Percentiles rank a stretch among this genome's conserved stretches.
Evolutionary conservation across 495 filamentous ascomycete genomes (phyloP).

Genomic region (Aspergillus sparsus): DNA sequence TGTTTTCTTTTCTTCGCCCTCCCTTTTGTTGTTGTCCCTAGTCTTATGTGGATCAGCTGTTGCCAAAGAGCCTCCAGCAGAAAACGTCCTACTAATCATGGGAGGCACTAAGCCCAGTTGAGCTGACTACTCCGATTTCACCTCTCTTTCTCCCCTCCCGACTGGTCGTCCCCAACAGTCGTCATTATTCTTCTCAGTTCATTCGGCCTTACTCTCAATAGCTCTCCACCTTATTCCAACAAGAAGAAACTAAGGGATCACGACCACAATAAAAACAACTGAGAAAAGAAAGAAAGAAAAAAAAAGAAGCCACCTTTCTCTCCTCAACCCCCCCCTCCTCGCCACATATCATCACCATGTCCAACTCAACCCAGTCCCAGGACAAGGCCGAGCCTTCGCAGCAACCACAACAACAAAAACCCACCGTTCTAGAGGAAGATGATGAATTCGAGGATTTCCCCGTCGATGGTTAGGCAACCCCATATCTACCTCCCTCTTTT

Average conservation of each 20-base stretch:
- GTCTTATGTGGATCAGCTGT: neutral
- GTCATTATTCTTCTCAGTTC: neutral
- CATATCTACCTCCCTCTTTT: neutral
- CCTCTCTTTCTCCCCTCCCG: conserved; percentile 5
- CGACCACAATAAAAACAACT: too few relatives aligned
- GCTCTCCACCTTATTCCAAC: too few relatives aligned
- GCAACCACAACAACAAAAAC: conserved; percentile 54
- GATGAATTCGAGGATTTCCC: conserved; percentile 99
- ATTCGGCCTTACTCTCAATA: too few relatives aligned
- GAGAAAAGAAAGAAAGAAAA: too few relatives aligned
- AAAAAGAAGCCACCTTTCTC: neutral
- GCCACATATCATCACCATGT: conserved; percentile 34
- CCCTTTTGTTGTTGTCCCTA: too few relatives aligned
- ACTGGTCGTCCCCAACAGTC: conserved; percentile 2
- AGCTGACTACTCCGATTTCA: conserved; percentile 2
- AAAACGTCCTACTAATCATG: neutral
- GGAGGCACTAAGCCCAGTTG: neutral
- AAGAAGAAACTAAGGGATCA: too few relatives aligned
- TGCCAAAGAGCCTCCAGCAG: neutral
- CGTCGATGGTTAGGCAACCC: conserved; percentile 69
- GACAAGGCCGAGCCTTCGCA: conserved; percentile 42
- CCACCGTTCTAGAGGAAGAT: conserved; percentile 84
- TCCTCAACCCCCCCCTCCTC: neutral
- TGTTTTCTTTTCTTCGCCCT: too few relatives aligned
- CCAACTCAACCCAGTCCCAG: conserved; percentile 41